Evolutionary conservation across 2,329 filamentous ascomycete species (phyloP), one percentile per base, ranked within the genome.

Genomic region (Stagonosporopsis vannaccii): DNA sequence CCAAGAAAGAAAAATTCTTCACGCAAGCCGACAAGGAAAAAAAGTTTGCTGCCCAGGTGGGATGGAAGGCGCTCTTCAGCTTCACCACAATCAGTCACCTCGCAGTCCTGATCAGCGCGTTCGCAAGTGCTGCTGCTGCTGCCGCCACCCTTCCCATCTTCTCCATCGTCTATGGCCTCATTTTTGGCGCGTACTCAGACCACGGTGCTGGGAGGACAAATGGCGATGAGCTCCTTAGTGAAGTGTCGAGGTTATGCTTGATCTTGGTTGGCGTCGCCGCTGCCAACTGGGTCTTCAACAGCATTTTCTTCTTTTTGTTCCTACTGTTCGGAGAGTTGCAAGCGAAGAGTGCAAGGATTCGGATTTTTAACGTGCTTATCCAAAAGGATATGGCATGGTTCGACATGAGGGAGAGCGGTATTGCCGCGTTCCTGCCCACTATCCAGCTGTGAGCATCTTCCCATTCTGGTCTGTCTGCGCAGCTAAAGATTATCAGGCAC

Each of bases 241-340:
- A 81, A 2, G 81, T 91, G 1, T 82, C 84, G 0, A 80, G 73
- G 37, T 88, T 87, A 78, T 88, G 87, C 42, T 63, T 88, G 23
- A 82, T 86, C 23, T 77, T 97, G 39, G 75, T 86, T 0, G 82
- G 79, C 0, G 74, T 97, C 0, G 91, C 89, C 0, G 72, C 79
- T 0, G 83, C 78, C 0, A 87, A 85, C 42, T 94, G 90, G 86
- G 41, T 92, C 0, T 75, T 88, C 15, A 88, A 90, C 63, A 84
- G 85, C 3, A 70, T 82, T 1, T 90, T 91, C 63, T 88, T 92
- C 65, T 81, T 82, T 1, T 74, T 85, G 0, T 97, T 93, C 87
- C 80, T 94, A 26, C 72, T 84, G 0, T 95, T 95, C 72, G 91
- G 93, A 13, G 93, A 97, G 74, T 67, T 91, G 2, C 91, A 97